A percentile compares a stretch with the other conserved stretches of the same genome.
phyloP scores from a whole-genome alignment of 306 rosid genomes.

The Ziziphus jujuba region DNA sequence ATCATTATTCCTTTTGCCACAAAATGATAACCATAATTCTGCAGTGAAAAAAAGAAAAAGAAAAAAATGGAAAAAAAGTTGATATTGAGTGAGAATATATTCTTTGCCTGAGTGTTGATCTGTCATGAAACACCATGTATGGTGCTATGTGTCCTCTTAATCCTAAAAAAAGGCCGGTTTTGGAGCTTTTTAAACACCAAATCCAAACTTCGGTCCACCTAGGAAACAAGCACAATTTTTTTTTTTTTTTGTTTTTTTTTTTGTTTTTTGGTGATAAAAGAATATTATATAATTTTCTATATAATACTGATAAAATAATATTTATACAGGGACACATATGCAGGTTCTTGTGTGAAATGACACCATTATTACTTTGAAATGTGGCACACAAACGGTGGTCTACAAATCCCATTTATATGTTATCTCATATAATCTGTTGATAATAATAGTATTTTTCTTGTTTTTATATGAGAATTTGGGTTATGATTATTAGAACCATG shows the following conservation, averaged over 20 bases:
- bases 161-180: slow-evolving; percentile 7
- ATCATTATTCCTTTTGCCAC: slow-evolving; percentile 30
- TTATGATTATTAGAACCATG: no score
- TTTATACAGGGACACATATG: slow-evolving; percentile 16
- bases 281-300: no score
- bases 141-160: slow-evolving; percentile 24
- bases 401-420: not conserved
- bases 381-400: slow-evolving; percentile 4
- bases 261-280: no score
- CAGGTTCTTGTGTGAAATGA: slow-evolving; percentile 36
- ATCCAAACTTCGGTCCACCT: no score
- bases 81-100: slow-evolving; percentile 49
- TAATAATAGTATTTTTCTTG: not conserved
- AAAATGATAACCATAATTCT: slow-evolving; percentile 18
- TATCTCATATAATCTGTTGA: not conserved
- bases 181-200: not conserved
- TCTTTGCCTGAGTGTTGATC: slow-evolving; percentile 39
- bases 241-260: no score
- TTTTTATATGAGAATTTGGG: no score
- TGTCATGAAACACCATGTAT: slow-evolving; percentile 37
- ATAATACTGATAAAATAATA: no score
- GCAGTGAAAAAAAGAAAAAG: not conserved
- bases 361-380: slow-evolving; percentile 18
- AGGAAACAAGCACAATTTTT: no score
- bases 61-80: not conserved